Evolutionary conservation across 129 eudicot genomes (phyloP), one percentile per base, ranked within the genome.

Genomic region (Chrysanthemum makinoi): DNA sequence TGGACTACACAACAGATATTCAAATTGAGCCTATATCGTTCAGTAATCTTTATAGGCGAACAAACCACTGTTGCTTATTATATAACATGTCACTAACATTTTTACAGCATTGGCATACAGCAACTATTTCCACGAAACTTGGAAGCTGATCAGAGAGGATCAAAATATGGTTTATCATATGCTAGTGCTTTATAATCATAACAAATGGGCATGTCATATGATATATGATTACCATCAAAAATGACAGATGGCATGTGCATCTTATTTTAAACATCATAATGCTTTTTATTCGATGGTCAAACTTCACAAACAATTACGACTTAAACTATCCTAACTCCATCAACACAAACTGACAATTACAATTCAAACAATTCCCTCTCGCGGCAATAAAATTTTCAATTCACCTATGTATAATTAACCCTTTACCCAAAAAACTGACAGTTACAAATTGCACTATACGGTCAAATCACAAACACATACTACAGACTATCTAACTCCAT

Each of bases 1-100:
- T 12, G 56, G 43, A 26, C 53, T n/a, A n/a, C 19, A 35, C 2
- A 11, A 43, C 35, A 26, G 17, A 73, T 9, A 50, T 50, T 56
- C 69, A 35, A 60, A 47, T 20, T 39, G 54, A 55, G 35, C 22
- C 30, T 20, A 16, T 0, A 30, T 55, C 49, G 13, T 24, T 33
- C n/a, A 6, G 7, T 39, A 19, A 20, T 58, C 67, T 20, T 22
- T 10, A 70, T 43, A 22, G n/a, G 19, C 9, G 18, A 28, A 33
- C 11, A 62, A 73, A 74, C 65, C 55, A 75, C 63, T 65, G 8
- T 53, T 62, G 30, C 44, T 22, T 16, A 24, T 60, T 20, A 26
- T 2, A 60, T 60, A 24, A 30, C 51, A 56, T 52, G 18, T 43
- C 33, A 30, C 33, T 18, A 20, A 28, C 44, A 60, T 60, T n/a